Evolutionary conservation across 2,329 filamentous ascomycete species (phyloP).

Genomic region (Nectriaceae sp.): DNA sequence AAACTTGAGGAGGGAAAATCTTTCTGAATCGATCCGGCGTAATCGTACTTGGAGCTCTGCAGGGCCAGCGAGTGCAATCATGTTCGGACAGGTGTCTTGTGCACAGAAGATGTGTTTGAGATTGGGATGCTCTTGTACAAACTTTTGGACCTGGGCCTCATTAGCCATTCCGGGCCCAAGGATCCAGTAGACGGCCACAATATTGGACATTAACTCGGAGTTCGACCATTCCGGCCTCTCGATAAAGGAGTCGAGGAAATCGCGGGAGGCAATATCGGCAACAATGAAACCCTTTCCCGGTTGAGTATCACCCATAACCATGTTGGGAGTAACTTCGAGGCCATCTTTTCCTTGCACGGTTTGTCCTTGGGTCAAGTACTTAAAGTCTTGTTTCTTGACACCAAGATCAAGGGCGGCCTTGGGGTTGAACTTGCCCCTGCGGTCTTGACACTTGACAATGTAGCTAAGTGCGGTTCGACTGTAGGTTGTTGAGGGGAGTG

Average conservation of each 20-base stretch:
- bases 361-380: slow-evolving; percentile 61
- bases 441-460: slow-evolving; percentile 74
- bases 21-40: slow-evolving; percentile 69
- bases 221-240: slow-evolving; percentile 72
- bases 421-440: slow-evolving; percentile 79
- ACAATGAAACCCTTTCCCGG: slow-evolving; percentile 76
- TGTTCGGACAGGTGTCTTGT: slow-evolving; percentile 73
- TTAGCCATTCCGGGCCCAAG: slow-evolving; percentile 68
- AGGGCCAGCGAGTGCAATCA: slow-evolving; percentile 68
- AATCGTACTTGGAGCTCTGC: slow-evolving; percentile 69
- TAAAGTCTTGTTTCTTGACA: slow-evolving; percentile 60
- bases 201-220: slow-evolving; percentile 62
- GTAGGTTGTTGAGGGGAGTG: slow-evolving; percentile 68
- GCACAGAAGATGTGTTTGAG: slow-evolving; percentile 79
- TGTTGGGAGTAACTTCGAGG: slow-evolving; percentile 74
- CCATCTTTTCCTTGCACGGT: slow-evolving; percentile 66
- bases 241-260: slow-evolving; percentile 72
- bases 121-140: slow-evolving; percentile 63
- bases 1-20: slow-evolving; percentile 71
- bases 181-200: slow-evolving; percentile 78
- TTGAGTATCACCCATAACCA: slow-evolving; percentile 73
- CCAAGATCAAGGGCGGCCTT: slow-evolving; percentile 65
- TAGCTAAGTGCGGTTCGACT: slow-evolving; percentile 77
- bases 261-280: slow-evolving; percentile 71
- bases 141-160: slow-evolving; percentile 64